phyloP scores from a whole-genome alignment of 2,329 filamentous ascomycete genomes.

The Trichoderma koningiopsis region DNA sequence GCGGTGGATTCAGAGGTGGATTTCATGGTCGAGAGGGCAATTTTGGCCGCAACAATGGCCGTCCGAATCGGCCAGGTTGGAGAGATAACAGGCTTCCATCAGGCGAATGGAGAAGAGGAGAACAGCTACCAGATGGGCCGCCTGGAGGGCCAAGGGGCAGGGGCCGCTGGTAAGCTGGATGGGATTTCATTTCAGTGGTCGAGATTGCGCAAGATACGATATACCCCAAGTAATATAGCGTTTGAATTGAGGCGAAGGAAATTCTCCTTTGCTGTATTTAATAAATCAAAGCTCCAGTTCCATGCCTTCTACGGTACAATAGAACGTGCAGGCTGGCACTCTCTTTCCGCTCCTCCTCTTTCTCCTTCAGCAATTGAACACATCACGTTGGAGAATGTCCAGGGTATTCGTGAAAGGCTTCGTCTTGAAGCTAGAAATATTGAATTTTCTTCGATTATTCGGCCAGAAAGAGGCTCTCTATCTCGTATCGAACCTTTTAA shows the following conservation, averaged over 20 bases:
- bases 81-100: slow-evolving; percentile 45
- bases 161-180: slow-evolving; percentile 35
- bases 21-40: slow-evolving; percentile 34
- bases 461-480: slow-evolving; percentile 31
- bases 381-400: neutral
- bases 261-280: neutral
- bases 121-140: slow-evolving; percentile 59
- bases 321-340: neutral
- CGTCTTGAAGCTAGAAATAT: neutral
- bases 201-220: slow-evolving; percentile 25
- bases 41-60: slow-evolving; percentile 41
- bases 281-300: neutral
- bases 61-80: slow-evolving; percentile 42
- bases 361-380: neutral
- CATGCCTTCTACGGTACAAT: neutral
- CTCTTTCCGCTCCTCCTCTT: neutral
- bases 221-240: slow-evolving; percentile 34
- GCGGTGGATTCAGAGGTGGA: slow-evolving; percentile 30
- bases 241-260: neutral
- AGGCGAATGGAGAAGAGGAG: slow-evolving; percentile 69
- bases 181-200: slow-evolving; percentile 1
- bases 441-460: neutral
- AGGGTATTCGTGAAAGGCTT: neutral
- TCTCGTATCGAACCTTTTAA: slow-evolving; percentile 33
- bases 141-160: slow-evolving; percentile 35